Base-by-base conservation (phyloP, 176 grass and related monocot species). In the Alloteropsis semialata region DNA sequence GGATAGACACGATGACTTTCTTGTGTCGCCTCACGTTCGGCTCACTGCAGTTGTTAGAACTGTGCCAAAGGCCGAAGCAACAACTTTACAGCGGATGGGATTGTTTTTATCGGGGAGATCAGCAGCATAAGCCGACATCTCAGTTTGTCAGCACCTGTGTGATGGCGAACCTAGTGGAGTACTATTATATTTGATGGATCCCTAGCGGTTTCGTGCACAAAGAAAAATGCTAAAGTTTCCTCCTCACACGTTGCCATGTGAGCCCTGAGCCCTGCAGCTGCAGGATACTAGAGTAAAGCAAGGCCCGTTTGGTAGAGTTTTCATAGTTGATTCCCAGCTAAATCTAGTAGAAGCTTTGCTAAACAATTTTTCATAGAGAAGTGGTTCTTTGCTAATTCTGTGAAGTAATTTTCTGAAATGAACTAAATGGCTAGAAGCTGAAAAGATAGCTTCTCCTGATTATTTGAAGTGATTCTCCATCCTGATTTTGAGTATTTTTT, bases 231-330 rank as follows among this genome's bases (percentile, higher is more conserved):
- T 15, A 56, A 5, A 6, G 12, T 84, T 32, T 84, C 22, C 28
- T 84, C n/a, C 3, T 68, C 50, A 13, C 82, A 57, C n/a, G 75
- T 65, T 80, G 67, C 84, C 67, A 74, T 80, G 84, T 80, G 84
- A 65, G 76, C 43, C 45, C 72, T n/a, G n/a, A n/a, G n/a, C n/a
- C n/a, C n/a, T n/a, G n/a, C n/a, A n/a, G n/a, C n/a, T 46, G 48
- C 2, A 32, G 17, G 8, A 45, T 84, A n/a, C n/a, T n/a, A 56
- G 41, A 5, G 1, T 17, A 5, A n/a, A n/a, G n/a, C n/a, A n/a
- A n/a, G n/a, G n/a, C n/a, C n/a, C n/a, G n/a, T n/a, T n/a, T n/a
- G n/a, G n/a, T n/a, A n/a, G n/a, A n/a, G n/a, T n/a, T n/a, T n/a
- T n/a, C n/a, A n/a, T n/a, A n/a, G n/a, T n/a, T n/a, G n/a, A n/a